A percentile compares a stretch with the other conserved stretches of the same genome.
phyloP scores from a whole-genome alignment of 129 eudicot genomes.

The Scalesia atractyloides region DNA sequence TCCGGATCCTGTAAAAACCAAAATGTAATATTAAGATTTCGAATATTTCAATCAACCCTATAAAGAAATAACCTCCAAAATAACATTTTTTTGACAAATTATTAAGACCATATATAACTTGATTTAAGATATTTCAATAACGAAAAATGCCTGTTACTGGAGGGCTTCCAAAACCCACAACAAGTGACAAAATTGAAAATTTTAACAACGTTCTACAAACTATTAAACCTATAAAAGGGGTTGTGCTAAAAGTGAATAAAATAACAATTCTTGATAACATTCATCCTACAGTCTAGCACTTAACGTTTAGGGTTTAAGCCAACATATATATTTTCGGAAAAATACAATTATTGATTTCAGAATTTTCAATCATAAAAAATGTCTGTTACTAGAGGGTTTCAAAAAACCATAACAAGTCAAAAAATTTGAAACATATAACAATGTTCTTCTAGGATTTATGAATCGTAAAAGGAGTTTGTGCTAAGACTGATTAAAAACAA shows the following conservation, averaged over 20 bases:
- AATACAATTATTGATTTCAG: no score
- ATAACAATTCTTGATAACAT: neutral
- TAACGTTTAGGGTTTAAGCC: conserved; percentile 10
- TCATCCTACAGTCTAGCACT: neutral
- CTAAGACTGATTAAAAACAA: neutral
- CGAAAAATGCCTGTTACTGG: neutral
- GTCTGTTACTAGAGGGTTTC: no score
- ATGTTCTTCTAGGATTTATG: neutral
- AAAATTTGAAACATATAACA: no score
- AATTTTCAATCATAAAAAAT: no score
- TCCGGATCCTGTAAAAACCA: conserved; percentile 78
- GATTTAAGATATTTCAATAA: neutral
- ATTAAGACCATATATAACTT: neutral
- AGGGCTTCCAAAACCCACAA: neutral
- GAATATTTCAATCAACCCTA: neutral
- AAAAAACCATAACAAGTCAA: no score
- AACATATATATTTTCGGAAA: no score
- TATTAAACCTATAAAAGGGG: neutral
- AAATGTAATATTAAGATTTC: neutral
- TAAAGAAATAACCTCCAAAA: conserved; percentile 1
- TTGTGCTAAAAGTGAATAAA: neutral
- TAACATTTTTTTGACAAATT: neutral
- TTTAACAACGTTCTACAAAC: neutral
- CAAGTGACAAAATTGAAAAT: neutral
- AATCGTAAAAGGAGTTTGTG: neutral